A percentile compares a stretch with the other conserved stretches of the same genome.
phyloP scores from a whole-genome alignment of 2,329 filamentous ascomycete species.

The Leptographium procerum region DNA sequence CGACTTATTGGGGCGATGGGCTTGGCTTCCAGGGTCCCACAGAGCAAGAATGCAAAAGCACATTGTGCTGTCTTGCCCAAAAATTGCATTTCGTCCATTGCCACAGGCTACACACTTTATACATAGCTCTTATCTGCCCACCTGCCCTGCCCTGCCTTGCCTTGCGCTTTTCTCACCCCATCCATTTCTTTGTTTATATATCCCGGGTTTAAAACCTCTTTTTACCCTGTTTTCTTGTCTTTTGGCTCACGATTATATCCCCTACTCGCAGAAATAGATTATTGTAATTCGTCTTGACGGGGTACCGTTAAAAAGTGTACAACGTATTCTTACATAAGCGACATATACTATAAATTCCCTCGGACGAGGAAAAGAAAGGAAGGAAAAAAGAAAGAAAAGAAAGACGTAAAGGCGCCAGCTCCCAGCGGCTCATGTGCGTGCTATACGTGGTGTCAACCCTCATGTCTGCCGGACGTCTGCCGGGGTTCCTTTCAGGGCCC shows the following conservation, averaged over 20 bases:
- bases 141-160: not conserved
- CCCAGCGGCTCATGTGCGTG: no score
- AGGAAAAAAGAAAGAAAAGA: not conserved
- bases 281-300: not conserved
- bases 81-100: no score
- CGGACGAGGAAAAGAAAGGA: not conserved
- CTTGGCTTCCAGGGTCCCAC: no score
- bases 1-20: no score
- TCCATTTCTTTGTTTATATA: not conserved
- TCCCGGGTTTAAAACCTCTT: no score
- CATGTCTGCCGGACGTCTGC: conserved; percentile 3
- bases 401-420: not conserved
- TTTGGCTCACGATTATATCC: not conserved
- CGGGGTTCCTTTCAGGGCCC: conserved; percentile 39
- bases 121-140: no score
- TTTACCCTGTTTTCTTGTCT: not conserved
- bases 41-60: no score
- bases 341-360: not conserved
- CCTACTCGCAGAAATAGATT: not conserved
- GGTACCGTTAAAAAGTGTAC: no score
- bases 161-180: not conserved
- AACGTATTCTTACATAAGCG: not conserved
- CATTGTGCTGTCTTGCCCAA: no score
- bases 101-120: no score
- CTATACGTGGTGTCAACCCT: no score